Conservation (phyloP, 192 early-diverging fungal species). For the Backusella parvicylindrica region DNA sequence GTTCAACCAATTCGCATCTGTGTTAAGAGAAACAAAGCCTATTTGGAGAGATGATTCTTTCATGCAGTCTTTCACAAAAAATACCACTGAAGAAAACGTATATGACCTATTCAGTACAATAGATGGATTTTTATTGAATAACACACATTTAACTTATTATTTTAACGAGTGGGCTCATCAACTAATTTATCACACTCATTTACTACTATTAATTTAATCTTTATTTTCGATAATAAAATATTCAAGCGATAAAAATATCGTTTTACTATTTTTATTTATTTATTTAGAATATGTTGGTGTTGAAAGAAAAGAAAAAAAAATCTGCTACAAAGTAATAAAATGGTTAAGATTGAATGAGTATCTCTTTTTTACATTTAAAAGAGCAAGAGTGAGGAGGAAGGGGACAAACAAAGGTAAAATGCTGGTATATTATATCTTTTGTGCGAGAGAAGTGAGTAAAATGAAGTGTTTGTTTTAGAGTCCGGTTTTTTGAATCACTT, state of each 20-base stretch:
- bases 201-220: no score
- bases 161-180: not conserved
- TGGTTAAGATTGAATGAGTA: not conserved
- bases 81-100: not conserved
- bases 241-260: no score
- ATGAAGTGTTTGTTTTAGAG: not conserved
- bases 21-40: conserved; percentile 37
- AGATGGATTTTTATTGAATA: not conserved
- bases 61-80: conserved; percentile 30
- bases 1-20: conserved; percentile 28
- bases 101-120: not conserved
- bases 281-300: not conserved
- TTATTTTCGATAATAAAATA: no score
- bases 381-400: not conserved
- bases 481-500: not conserved
- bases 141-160: not conserved
- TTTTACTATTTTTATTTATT: not conserved
- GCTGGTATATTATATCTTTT: not conserved
- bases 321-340: not conserved
- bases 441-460: not conserved
- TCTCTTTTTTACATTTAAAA: not conserved
- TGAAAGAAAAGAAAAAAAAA: no score
- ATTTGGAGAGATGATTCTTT: conserved; percentile 21
- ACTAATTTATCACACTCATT: not conserved
- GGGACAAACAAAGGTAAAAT: not conserved